These are phyloP conservation scores for Leishmania lainsoni DNA, from an alignment of 208 protist species.

Conservation along the genomic window DNA sequence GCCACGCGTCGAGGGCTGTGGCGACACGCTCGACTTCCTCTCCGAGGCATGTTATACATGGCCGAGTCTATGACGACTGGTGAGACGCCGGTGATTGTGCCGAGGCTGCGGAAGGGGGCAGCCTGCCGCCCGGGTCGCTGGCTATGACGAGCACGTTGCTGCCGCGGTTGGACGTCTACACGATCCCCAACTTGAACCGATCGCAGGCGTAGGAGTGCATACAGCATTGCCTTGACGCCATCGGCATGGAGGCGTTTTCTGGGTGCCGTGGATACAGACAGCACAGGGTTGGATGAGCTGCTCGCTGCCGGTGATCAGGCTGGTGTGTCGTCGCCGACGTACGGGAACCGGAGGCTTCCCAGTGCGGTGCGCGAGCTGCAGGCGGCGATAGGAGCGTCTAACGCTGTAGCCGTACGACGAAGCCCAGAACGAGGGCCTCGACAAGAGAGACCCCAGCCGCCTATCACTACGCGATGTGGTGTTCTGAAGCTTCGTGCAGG, in stretches of 20 bases:
- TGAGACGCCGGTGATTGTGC: conserved; percentile 58
- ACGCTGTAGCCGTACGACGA: conserved; percentile 69
- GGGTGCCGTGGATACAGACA: conserved; percentile 78
- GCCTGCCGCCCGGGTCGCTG: conserved; percentile 75
- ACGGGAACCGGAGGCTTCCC: conserved; percentile 79
- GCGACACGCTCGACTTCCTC: conserved; percentile 83
- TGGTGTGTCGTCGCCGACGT: conserved; percentile 54
- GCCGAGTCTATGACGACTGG: conserved; percentile 58
- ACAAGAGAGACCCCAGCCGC: conserved; percentile 60
- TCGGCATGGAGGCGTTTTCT: conserved; percentile 72
- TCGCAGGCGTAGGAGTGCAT: conserved; percentile 76
- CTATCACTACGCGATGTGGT: conserved; percentile 68
- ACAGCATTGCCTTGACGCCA: conserved; percentile 69
- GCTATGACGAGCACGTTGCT: conserved; percentile 73
- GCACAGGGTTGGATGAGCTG: conserved; percentile 86
- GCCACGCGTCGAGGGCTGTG: conserved; percentile 81
- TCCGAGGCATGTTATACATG: conserved; percentile 61
- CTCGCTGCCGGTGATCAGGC: conserved; percentile 76
- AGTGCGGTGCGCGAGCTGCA: conserved; percentile 84
- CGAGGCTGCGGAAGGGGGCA: conserved; percentile 67
- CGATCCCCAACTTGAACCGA: conserved; percentile 74
- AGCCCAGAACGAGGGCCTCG: conserved; percentile 67
- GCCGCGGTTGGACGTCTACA: conserved; percentile 81
- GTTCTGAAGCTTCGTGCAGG: conserved; percentile 82
- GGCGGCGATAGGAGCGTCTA: conserved; percentile 55